These are phyloP conservation scores for Esteya vermicola DNA, from an alignment of 2,329 filamentous ascomycete genomes.

Conservation along the genomic window DNA sequence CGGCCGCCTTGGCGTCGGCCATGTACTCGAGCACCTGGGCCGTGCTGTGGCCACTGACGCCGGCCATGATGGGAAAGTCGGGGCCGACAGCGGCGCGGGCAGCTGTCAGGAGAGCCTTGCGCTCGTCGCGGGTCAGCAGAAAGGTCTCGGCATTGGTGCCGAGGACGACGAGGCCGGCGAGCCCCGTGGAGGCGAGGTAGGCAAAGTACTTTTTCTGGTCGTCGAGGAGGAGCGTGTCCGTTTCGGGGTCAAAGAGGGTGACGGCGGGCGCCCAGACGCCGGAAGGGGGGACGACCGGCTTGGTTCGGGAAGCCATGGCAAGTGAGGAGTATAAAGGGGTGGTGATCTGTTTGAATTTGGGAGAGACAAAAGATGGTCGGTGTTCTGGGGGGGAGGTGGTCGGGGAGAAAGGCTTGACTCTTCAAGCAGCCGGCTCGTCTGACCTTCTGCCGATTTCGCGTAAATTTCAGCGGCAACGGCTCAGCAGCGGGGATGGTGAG, in stretches of 20 bases:
- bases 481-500: too few species aligned
- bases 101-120: conserved; percentile 31
- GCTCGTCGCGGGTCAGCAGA: conserved; percentile 19
- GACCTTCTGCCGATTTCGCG: too few species aligned
- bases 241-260: conserved; percentile 18
- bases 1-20: conserved; percentile 41
- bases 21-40: conserved; percentile 47
- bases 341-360: too few species aligned
- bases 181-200: conserved; percentile 15
- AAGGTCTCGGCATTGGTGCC: conserved; percentile 21
- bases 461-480: too few species aligned
- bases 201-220: conserved; percentile 16
- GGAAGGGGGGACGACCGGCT: conserved; percentile 11
- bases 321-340: too few species aligned
- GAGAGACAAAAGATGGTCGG: too few species aligned
- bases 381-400: too few species aligned
- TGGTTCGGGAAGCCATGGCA: background rate
- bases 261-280: conserved; percentile 20
- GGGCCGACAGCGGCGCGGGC: conserved; percentile 39
- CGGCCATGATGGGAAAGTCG: conserved; percentile 45
- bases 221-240: conserved; percentile 15
- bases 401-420: too few species aligned
- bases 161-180: conserved; percentile 18
- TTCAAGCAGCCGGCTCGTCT: too few species aligned
- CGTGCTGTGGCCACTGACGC: conserved; percentile 50